phyloP scores from a whole-genome alignment of 768 basidiomycete genomes.

The Candolleomyces efflorescens region DNA sequence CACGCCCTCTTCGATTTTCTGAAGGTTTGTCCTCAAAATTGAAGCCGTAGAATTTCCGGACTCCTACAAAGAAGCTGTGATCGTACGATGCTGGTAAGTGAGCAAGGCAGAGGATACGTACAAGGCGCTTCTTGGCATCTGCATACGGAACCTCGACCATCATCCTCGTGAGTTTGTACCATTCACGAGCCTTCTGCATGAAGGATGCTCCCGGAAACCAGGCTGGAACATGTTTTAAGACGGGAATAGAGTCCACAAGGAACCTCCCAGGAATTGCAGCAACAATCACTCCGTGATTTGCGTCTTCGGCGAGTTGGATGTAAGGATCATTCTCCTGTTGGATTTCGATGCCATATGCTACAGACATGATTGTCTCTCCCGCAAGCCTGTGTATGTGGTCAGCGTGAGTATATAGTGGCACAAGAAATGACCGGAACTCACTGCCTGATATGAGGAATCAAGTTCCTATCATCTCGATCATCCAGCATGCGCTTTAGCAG shows the following conservation, averaged over 20 bases:
- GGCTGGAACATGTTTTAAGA: slow-evolving; percentile 23
- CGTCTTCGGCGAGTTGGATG: slow-evolving; percentile 21
- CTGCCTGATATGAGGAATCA: neutral
- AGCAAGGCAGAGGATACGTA: slow-evolving; percentile 13
- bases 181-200: slow-evolving; percentile 35
- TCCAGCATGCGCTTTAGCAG: slow-evolving; percentile 26
- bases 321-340: slow-evolving; percentile 26
- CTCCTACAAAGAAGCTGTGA: slow-evolving; percentile 1
- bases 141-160: slow-evolving; percentile 33
- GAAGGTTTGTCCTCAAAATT: slow-evolving; percentile 13
- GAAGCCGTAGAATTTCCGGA: slow-evolving; percentile 13
- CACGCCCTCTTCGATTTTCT: slow-evolving; percentile 6
- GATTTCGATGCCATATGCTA: slow-evolving; percentile 33
- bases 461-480: slow-evolving; percentile 11
- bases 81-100: neutral
- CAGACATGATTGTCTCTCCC: slow-evolving; percentile 27
- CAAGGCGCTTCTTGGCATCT: slow-evolving; percentile 26
- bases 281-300: slow-evolving; percentile 14
- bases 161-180: slow-evolving; percentile 26
- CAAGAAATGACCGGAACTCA: neutral
- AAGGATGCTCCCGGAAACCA: slow-evolving; percentile 31
- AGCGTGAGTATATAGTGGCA: neutral
- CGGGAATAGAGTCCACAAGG: slow-evolving; percentile 25
- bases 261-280: slow-evolving; percentile 26
- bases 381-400: slow-evolving; percentile 21